Percentiles rank a stretch among this genome's conserved stretches.
These are phyloP conservation scores for Phytophthora crassamura DNA, from an alignment of 352 stramenopile genomes.

Conservation along the genomic window DNA sequence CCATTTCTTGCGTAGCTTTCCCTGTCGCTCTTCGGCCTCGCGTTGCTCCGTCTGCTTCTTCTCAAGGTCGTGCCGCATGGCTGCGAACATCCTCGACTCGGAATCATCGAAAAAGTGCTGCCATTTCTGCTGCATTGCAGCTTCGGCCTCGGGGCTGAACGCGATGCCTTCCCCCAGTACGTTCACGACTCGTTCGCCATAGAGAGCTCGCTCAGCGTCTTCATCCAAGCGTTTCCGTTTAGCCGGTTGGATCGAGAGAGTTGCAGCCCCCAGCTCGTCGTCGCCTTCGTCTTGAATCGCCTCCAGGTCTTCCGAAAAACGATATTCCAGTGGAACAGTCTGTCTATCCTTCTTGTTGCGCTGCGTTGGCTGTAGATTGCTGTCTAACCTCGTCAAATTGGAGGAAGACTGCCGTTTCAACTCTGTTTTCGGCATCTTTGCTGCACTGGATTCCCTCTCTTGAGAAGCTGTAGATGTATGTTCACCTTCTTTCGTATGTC, in stretches of 20 bases:
- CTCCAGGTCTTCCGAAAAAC: slow-evolving; percentile 10
- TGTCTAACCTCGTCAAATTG: slow-evolving; percentile 11
- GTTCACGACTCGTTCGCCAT: slow-evolving; percentile 39
- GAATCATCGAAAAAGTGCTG: slow-evolving; percentile 61
- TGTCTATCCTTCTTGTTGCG: slow-evolving; percentile 1
- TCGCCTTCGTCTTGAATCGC: slow-evolving; percentile 21
- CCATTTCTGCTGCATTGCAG: slow-evolving; percentile 64
- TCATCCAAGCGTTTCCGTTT: slow-evolving; percentile 35
- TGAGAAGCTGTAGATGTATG: background rate
- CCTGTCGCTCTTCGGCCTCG: slow-evolving; percentile 55
- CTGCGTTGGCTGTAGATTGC: slow-evolving; percentile 3
- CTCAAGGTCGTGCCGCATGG: slow-evolving; percentile 51
- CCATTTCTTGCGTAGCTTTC: slow-evolving; percentile 65
- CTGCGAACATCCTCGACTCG: slow-evolving; percentile 62
- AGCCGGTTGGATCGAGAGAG: slow-evolving; percentile 1
- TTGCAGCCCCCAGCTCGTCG: background rate
- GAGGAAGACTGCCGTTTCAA: slow-evolving; percentile 6
- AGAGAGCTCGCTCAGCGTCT: slow-evolving; percentile 49
- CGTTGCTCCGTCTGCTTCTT: slow-evolving; percentile 53
- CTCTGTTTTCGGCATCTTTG: background rate
- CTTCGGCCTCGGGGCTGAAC: slow-evolving; percentile 57
- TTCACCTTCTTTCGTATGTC: background rate
- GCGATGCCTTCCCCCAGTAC: slow-evolving; percentile 56
- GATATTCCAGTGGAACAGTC: background rate
- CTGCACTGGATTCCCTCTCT: background rate